Evolutionary conservation across 169 alveolate genomes (phyloP), one percentile per base, ranked within the genome.

Genomic region (Toxoplasma gondii): DNA sequence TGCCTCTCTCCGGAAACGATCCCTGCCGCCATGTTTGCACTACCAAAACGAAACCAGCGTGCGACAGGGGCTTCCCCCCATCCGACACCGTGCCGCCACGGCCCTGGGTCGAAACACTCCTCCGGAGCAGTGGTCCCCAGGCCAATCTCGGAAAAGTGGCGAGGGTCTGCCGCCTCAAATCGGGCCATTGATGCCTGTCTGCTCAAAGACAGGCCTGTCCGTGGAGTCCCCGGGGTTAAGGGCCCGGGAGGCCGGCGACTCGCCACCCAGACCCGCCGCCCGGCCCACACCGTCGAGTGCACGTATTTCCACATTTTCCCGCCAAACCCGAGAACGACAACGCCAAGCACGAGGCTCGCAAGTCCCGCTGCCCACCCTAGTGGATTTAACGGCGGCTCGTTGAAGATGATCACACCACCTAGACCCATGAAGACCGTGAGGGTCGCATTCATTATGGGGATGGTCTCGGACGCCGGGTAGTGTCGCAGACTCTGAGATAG

Each of bases 261-360:
- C 41, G 41, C 41, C 78, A 64, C 41, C 87, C 87, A 78, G 17
- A 39, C 39, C 24, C 87, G 41, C 45, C 44, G 27, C 29, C 87
- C 39, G 45, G 87, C 87, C 22, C 44, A 0, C 31, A 34, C 87
- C 5, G 87, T 44, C 87, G 29, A 10, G 29, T 34, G 87, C 87
- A 78, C 4, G 45, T 44, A 38, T 5, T 34, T 34, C 90, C 90
- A 82, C 31, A 44, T 82, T 43, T 45, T 82, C 24, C 90, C 90
- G 70, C 90, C 90, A 49, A 82, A 82, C 0, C 90, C 90, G 34
- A 82, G 90, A 19, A 82, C 67, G 54, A 29, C 90, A 27, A 82
- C 67, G n/a, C 90, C 90, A 24, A 82, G 49, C 24, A 82, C 90
- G 17, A 82, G 67, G 36, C 39, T 19, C 12, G 41, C 90, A 41